Conservation (phyloP, 2,329 filamentous ascomycete genomes). For the Hypomyces rosellus region DNA sequence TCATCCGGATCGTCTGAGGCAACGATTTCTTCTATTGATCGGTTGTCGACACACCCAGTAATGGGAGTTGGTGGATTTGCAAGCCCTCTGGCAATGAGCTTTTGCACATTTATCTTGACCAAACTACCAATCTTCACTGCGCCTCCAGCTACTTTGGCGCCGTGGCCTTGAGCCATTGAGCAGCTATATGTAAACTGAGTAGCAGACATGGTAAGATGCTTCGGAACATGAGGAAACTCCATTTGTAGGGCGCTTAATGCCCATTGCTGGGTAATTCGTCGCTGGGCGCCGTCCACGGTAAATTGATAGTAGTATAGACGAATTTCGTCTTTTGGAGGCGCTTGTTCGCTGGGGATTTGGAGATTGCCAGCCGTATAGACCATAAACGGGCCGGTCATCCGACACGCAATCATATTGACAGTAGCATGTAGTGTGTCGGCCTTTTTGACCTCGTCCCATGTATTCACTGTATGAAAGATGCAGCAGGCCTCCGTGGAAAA, state of each 20-base stretch:
- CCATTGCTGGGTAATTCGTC: slow-evolving; percentile 54
- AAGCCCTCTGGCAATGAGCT: slow-evolving; percentile 48
- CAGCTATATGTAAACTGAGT: slow-evolving; percentile 63
- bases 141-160: slow-evolving; percentile 51
- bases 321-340: slow-evolving; percentile 52
- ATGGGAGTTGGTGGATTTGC: slow-evolving; percentile 39
- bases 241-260: slow-evolving; percentile 59
- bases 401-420: slow-evolving; percentile 60
- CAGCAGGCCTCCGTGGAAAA: slow-evolving; percentile 62
- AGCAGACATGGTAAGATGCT: slow-evolving; percentile 47
- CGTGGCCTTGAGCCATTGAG: slow-evolving; percentile 50
- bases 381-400: slow-evolving; percentile 58
- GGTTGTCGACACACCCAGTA: slow-evolving; percentile 56
- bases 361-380: slow-evolving; percentile 61
- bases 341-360: slow-evolving; percentile 36
- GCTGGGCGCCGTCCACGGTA: slow-evolving; percentile 25
- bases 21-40: slow-evolving; percentile 48
- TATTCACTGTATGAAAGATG: slow-evolving; percentile 67
- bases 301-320: slow-evolving; percentile 65
- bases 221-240: slow-evolving; percentile 58
- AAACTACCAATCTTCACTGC: slow-evolving; percentile 61
- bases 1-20: slow-evolving; percentile 39
- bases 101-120: slow-evolving; percentile 52
- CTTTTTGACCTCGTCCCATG: slow-evolving; percentile 46
- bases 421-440: background rate